A percentile compares a stretch with the other conserved stretches of the same genome.
phyloP scores from a whole-genome alignment of 2,329 filamentous ascomycete genomes.

The Talaromyces sp. region DNA sequence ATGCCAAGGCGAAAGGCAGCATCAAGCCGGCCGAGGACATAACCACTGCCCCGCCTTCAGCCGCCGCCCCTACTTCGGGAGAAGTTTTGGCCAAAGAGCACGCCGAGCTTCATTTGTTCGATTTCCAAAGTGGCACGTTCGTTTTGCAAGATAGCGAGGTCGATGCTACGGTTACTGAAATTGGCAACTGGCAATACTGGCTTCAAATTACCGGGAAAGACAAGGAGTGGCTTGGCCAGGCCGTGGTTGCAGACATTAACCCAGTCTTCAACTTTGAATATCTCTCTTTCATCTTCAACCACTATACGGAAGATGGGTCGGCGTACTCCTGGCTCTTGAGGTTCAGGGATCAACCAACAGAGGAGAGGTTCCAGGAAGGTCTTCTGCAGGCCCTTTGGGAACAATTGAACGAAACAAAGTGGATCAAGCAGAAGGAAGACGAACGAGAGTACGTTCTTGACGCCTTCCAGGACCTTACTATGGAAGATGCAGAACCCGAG shows the following conservation, averaged over 20 bases:
- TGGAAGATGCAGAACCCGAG: conserved; percentile 68
- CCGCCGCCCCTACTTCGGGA: conserved; percentile 57
- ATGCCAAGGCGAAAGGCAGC: conserved; percentile 36
- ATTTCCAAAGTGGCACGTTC: conserved; percentile 82
- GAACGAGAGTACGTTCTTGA: conserved; percentile 93
- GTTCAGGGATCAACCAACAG: conserved; percentile 74
- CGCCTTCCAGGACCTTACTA: conserved; percentile 87
- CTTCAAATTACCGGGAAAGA: conserved; percentile 73
- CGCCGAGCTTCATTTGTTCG: conserved; percentile 88
- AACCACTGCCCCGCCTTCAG: conserved; percentile 56
- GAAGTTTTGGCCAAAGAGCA: conserved; percentile 69
- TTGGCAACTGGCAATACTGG: conserved; percentile 94
- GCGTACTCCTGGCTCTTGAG: conserved; percentile 94
- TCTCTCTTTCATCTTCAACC: conserved; percentile 98
- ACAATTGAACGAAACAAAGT: conserved; percentile 88
- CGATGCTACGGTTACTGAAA: conserved; percentile 73
- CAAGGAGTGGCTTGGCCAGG: conserved; percentile 79
- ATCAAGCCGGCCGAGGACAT: conserved; percentile 38
- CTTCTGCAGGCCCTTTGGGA: conserved; percentile 97
- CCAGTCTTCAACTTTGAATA: conserved; percentile 99
- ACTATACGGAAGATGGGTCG: conserved; percentile 79
- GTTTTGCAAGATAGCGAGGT: conserved; percentile 70
- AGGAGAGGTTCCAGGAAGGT: conserved; percentile 86
- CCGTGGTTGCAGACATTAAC: conserved; percentile 84
- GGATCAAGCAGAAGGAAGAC: conserved; percentile 84